A percentile compares a stretch with the other conserved stretches of the same genome.
Evolutionary conservation across 495 filamentous ascomycete species (phyloP).

Genomic region (Xylaria grammica): DNA sequence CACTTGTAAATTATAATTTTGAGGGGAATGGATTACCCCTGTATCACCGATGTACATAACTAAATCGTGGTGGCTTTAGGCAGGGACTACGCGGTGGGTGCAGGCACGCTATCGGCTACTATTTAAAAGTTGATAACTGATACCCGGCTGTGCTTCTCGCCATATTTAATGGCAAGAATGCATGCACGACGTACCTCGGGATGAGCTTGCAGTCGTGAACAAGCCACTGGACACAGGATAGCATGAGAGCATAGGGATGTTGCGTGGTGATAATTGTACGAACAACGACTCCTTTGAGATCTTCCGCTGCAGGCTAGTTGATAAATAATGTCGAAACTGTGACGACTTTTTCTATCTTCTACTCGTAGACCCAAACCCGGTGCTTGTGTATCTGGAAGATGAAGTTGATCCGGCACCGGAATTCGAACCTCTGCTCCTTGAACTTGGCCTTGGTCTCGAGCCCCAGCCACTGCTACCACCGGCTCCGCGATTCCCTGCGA

Average conservation of each 20-base stretch:
- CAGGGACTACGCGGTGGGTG: background rate
- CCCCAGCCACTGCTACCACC: conserved; percentile 57
- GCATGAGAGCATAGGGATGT: background rate
- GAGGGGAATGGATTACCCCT: conserved; percentile 23
- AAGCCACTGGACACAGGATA: conserved; percentile 21
- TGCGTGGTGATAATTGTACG: background rate
- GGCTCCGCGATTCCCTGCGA: conserved; percentile 61
- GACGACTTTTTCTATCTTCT: conserved; percentile 59
- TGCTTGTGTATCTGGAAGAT: conserved; percentile 71
- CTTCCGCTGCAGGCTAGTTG: background rate
- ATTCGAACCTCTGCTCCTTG: conserved; percentile 41
- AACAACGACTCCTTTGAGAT: background rate
- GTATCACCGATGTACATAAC: conserved; percentile 37
- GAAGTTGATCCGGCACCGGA: conserved; percentile 53
- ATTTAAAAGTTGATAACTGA: conserved; percentile 4
- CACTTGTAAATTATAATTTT: conserved; percentile 34
- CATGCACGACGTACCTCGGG: background rate
- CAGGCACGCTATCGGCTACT: conserved; percentile 4
- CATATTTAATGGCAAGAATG: background rate
- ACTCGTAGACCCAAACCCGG: conserved; percentile 88
- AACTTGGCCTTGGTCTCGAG: conserved; percentile 40
- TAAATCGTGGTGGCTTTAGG: background rate
- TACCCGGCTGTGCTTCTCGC: conserved; percentile 1
- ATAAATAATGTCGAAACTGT: background rate
- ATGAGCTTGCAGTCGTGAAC: background rate